Conservation (phyloP, 2,329 filamentous ascomycete genomes). For the Atkinsonella texensis region DNA sequence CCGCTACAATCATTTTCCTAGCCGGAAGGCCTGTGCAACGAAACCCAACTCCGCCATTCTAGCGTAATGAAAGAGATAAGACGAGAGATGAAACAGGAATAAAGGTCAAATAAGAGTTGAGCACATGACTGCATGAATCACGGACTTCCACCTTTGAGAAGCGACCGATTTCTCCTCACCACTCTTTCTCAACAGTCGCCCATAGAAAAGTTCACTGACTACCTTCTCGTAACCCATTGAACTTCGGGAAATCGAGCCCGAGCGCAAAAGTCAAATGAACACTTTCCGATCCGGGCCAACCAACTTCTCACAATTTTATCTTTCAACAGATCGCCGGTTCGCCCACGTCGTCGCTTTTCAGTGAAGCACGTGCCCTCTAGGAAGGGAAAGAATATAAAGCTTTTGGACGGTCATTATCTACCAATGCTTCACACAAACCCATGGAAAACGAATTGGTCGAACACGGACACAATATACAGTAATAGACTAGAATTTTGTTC, state of each 20-base stretch:
- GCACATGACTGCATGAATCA: conserved; percentile 8
- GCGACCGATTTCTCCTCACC: not conserved
- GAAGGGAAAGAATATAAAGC: not conserved
- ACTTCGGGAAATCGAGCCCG: not conserved
- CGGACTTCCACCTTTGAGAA: not conserved
- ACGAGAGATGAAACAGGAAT: conserved; percentile 8
- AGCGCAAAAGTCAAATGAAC: not conserved
- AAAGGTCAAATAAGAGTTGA: conserved; percentile 8
- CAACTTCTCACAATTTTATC: not conserved
- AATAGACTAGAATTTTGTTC: conserved; percentile 32
- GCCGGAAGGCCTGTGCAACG: conserved; percentile 9
- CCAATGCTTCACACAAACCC: conserved; percentile 16
- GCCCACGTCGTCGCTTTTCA: not conserved
- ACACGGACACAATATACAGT: conserved; percentile 25
- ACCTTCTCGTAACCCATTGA: not conserved
- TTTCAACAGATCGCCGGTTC: not conserved
- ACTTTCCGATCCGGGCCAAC: not conserved
- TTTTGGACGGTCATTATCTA: conserved; percentile 2
- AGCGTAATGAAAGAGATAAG: conserved; percentile 14
- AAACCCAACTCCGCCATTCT: conserved; percentile 16
- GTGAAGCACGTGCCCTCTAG: not conserved
- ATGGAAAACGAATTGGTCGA: conserved; percentile 13
- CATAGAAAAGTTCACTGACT: not conserved
- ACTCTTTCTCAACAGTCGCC: not conserved
- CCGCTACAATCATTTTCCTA: conserved; percentile 12